Conservation (phyloP, 2,329 filamentous ascomycete species). For the Ceratocystis diversiconidia region DNA sequence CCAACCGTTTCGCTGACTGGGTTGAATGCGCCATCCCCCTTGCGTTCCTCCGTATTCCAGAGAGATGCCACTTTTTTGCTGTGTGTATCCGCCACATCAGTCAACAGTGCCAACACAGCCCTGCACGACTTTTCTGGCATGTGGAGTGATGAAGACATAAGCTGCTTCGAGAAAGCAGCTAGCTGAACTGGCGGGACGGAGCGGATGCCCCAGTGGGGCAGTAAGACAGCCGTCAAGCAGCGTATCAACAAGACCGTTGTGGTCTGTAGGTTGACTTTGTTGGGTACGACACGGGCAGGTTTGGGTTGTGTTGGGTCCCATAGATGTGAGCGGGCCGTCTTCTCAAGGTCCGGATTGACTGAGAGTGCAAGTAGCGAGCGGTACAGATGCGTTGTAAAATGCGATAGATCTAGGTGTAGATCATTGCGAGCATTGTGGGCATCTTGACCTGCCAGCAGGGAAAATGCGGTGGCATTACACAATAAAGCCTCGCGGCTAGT, state of each 20-base stretch:
- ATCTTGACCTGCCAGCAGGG: constrained; percentile 89
- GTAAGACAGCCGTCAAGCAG: constrained; percentile 66
- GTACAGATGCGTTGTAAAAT: constrained; percentile 92
- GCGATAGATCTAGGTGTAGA: constrained; percentile 80
- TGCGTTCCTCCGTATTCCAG: constrained; percentile 89
- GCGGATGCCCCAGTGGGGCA: constrained; percentile 59
- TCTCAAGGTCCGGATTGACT: constrained; percentile 74
- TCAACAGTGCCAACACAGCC: constrained; percentile 64
- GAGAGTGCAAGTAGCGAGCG: constrained; percentile 65
- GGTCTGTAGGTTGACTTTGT: constrained; percentile 84
- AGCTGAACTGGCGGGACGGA: constrained; percentile 67
- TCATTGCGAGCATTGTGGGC: constrained; percentile 67
- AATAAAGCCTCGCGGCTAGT: constrained; percentile 75
- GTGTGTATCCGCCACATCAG: constrained; percentile 67
- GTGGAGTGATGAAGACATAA: constrained; percentile 69
- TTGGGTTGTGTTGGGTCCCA: constrained; percentile 45
- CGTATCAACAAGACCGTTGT: constrained; percentile 85
- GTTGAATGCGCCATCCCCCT: constrained; percentile 79
- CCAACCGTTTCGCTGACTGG: constrained; percentile 60
- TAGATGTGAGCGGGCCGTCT: constrained; percentile 57
- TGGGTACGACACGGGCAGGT: constrained; percentile 28
- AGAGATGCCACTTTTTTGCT: constrained; percentile 68
- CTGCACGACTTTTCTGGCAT: constrained; percentile 79
- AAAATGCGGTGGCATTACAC: constrained; percentile 90
- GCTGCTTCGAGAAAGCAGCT: constrained; percentile 86